A percentile compares a stretch with the other conserved stretches of the same genome.
These are phyloP conservation scores for Calonectria montana DNA, from an alignment of 2,329 filamentous ascomycete genomes.

Conservation along the genomic window DNA sequence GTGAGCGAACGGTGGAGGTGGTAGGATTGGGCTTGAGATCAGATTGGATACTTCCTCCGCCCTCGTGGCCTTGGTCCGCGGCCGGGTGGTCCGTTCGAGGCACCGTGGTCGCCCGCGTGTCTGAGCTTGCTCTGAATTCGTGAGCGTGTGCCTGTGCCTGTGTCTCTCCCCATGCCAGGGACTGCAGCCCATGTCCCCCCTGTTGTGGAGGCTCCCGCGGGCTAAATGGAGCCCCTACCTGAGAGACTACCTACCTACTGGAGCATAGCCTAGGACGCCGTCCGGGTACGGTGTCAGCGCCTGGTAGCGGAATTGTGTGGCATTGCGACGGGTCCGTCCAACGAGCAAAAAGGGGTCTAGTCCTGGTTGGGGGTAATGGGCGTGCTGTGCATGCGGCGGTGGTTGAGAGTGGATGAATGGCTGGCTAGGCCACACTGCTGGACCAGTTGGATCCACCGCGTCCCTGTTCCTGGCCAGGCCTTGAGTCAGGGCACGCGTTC, in stretches of 20 bases:
- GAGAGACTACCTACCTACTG: conserved; percentile 2
- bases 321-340: conserved; percentile 32
- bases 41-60: conserved; percentile 21
- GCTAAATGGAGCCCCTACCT: conserved; percentile 5
- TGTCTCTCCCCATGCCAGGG: neutral
- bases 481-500: conserved; percentile 41
- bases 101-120: conserved; percentile 7
- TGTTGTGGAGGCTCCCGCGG: conserved; percentile 13
- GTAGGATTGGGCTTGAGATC: conserved; percentile 22
- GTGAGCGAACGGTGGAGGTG: conserved; percentile 24
- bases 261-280: conserved; percentile 5
- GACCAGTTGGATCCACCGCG: conserved; percentile 33
- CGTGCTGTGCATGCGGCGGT: conserved; percentile 13
- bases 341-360: conserved; percentile 33
- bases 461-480: conserved; percentile 42
- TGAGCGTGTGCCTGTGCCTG: neutral
- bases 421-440: conserved; percentile 31
- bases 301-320: conserved; percentile 15
- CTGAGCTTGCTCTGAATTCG: conserved; percentile 16
- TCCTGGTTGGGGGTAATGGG: conserved; percentile 30
- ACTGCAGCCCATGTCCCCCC: neutral
- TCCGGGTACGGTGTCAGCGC: conserved; percentile 9
- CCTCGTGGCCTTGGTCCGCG: conserved; percentile 14
- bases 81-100: conserved; percentile 16
- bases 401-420: conserved; percentile 26